These are phyloP conservation scores for Boletus edulis DNA, from an alignment of 768 basidiomycete genomes.

Conservation along the genomic window DNA sequence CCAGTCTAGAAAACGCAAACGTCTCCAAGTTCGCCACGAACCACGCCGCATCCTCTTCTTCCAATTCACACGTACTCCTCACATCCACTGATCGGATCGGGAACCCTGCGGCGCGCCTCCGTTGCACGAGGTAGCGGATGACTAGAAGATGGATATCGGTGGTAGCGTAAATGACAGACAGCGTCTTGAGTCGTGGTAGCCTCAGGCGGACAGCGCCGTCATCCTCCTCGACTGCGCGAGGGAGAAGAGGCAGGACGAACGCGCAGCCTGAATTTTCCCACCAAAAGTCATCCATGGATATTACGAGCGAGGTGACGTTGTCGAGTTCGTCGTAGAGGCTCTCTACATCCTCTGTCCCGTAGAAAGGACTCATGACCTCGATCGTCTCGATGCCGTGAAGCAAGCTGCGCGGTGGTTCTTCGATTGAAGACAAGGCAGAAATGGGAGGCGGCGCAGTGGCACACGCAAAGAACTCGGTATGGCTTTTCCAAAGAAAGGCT, in stretches of 20 bases:
- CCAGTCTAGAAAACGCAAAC: not conserved
- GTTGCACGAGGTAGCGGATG: constrained; percentile 44
- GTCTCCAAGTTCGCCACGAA: not conserved
- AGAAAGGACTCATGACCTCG: constrained; percentile 49
- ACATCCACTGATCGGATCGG: constrained; percentile 22
- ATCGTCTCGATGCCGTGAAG: constrained; percentile 48
- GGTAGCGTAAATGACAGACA: constrained; percentile 45
- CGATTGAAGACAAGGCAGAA: constrained; percentile 33
- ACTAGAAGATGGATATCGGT: constrained; percentile 20
- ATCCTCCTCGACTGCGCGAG: not conserved
- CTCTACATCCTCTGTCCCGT: constrained; percentile 32
- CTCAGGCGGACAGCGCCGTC: constrained; percentile 11
- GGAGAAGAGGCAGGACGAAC: constrained; percentile 5
- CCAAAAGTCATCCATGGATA: constrained; percentile 29
- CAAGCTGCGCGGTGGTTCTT: constrained; percentile 30
- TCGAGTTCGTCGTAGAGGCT: constrained; percentile 44
- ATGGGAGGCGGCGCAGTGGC: constrained; percentile 26
- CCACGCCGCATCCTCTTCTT: not conserved
- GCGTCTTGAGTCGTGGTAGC: constrained; percentile 48
- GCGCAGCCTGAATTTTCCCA: constrained; percentile 27
- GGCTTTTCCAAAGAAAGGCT: constrained; percentile 28
- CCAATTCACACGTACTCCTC: not conserved
- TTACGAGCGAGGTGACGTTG: constrained; percentile 40
- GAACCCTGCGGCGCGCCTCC: constrained; percentile 37
- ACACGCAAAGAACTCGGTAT: constrained; percentile 41